phyloP scores from a whole-genome alignment of 2,329 filamentous ascomycete genomes.

The Epichloe glyceriae region DNA sequence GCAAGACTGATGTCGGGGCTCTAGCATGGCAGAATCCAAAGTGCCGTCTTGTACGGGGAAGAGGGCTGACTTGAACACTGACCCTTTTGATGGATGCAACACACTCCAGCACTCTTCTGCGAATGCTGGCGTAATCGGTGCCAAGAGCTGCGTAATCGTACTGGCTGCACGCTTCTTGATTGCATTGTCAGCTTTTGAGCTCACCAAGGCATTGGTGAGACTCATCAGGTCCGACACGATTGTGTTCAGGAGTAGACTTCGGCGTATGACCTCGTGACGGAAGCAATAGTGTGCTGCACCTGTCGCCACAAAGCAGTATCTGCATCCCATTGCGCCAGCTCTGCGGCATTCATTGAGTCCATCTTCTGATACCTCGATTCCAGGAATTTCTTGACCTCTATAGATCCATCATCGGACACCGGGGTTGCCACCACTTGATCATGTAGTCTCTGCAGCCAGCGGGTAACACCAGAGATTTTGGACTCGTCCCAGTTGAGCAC shows the following conservation, averaged over 20 bases:
- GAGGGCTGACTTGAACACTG: conserved; percentile 31
- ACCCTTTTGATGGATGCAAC: conserved; percentile 28
- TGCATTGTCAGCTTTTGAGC: conserved; percentile 25
- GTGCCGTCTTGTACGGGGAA: conserved; percentile 49
- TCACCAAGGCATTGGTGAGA: conserved; percentile 56
- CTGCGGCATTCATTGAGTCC: conserved; percentile 17
- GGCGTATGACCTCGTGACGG: conserved; percentile 55
- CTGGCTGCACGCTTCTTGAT: conserved; percentile 38
- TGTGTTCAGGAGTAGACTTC: conserved; percentile 71
- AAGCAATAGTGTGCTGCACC: conserved; percentile 53
- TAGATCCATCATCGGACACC: conserved; percentile 8
- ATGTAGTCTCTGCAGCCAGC: conserved; percentile 63
- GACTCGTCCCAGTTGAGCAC: conserved; percentile 78
- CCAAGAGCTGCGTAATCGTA: conserved; percentile 56
- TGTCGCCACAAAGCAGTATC: conserved; percentile 46
- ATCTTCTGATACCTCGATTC: conserved; percentile 17
- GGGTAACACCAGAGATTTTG: conserved; percentile 68
- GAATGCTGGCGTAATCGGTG: conserved; percentile 68
- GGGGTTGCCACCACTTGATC: conserved; percentile 33
- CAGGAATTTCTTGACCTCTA: conserved; percentile 24
- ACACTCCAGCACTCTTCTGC: conserved; percentile 68
- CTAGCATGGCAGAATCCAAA: conserved; percentile 33
- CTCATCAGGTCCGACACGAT: conserved; percentile 72
- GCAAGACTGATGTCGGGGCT: conserved; percentile 38
- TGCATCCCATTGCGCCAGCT: conserved; percentile 29